Conservation (phyloP, 1,284 basidiomycete species). For the Sutorius eximius region DNA sequence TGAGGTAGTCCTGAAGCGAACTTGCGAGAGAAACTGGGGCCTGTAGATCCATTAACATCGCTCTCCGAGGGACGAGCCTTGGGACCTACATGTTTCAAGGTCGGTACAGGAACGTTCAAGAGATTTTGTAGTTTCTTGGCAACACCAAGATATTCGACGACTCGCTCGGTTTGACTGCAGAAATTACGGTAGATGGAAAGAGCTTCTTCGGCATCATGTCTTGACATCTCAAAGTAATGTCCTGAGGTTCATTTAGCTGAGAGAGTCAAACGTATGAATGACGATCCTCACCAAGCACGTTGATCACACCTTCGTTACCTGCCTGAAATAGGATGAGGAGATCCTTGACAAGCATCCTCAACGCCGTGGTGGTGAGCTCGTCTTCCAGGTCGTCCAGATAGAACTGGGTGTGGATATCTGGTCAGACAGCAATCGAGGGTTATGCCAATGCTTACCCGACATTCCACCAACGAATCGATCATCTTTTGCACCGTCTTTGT, state of each 20-base stretch:
- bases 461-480: slow-evolving; percentile 85
- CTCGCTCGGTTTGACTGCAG: slow-evolving; percentile 90
- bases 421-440: background rate
- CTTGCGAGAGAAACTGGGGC: slow-evolving; percentile 93
- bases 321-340: slow-evolving; percentile 94
- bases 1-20: slow-evolving; percentile 93
- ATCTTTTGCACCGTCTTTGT: slow-evolving; percentile 89
- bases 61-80: background rate
- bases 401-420: slow-evolving; percentile 55
- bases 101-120: slow-evolving; percentile 91
- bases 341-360: slow-evolving; percentile 97
- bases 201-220: slow-evolving; percentile 84
- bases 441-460: slow-evolving; percentile 57
- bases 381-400: slow-evolving; percentile 93
- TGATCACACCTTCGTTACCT: slow-evolving; percentile 97
- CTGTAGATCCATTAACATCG: slow-evolving; percentile 39
- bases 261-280: background rate
- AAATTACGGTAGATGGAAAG: slow-evolving; percentile 92
- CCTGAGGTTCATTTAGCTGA: slow-evolving; percentile 51
- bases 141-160: slow-evolving; percentile 92
- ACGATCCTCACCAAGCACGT: slow-evolving; percentile 73
- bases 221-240: slow-evolving; percentile 99
- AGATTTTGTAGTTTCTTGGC: slow-evolving; percentile 92
- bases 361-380: slow-evolving; percentile 85
- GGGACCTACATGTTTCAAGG: slow-evolving; percentile 81